Conservation (phyloP, 1,284 basidiomycete species). For the Mycena sp. region DNA sequence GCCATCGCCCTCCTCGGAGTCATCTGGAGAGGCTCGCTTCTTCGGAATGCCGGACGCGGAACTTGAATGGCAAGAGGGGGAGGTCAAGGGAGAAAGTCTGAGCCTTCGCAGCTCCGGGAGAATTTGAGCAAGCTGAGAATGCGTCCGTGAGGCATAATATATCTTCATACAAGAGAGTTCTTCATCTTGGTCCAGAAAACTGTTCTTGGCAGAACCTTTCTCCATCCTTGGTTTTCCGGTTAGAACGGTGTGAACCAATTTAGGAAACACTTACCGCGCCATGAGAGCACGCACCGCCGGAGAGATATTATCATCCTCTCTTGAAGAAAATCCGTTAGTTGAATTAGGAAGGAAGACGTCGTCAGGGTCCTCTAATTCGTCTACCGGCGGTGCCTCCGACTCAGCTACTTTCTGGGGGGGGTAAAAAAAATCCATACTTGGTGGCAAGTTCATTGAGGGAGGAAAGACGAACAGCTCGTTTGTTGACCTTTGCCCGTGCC, state of each 20-base stretch:
- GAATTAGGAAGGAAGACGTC: conserved; percentile 67
- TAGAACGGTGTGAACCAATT: background rate
- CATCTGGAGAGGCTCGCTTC: conserved; percentile 39
- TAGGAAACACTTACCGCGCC: conserved; percentile 64
- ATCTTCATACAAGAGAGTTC: conserved; percentile 82
- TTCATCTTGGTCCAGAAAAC: conserved; percentile 44
- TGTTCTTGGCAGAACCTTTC: conserved; percentile 42
- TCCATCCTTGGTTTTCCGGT: conserved; percentile 32
- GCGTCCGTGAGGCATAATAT: conserved; percentile 94
- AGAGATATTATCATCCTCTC: conserved; percentile 72
- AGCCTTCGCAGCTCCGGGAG: conserved; percentile 87
- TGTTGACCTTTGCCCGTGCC: conserved; percentile 64
- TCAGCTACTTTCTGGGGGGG: conserved; percentile 28
- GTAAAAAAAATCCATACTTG: background rate
- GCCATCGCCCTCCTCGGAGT: conserved; percentile 35
- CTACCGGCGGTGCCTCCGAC: background rate
- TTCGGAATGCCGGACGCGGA: background rate
- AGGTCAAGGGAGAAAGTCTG: conserved; percentile 34
- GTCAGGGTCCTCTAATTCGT: conserved; percentile 21
- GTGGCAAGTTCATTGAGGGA: background rate
- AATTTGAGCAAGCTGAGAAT: conserved; percentile 94
- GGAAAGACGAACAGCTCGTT: conserved; percentile 61
- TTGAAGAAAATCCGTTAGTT: too few species aligned
- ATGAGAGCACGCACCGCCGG: conserved; percentile 85
- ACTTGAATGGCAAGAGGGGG: conserved; percentile 36